Evolutionary conservation across 2,329 filamentous ascomycete species (phyloP).

Genomic region (Claviceps quebecensis): DNA sequence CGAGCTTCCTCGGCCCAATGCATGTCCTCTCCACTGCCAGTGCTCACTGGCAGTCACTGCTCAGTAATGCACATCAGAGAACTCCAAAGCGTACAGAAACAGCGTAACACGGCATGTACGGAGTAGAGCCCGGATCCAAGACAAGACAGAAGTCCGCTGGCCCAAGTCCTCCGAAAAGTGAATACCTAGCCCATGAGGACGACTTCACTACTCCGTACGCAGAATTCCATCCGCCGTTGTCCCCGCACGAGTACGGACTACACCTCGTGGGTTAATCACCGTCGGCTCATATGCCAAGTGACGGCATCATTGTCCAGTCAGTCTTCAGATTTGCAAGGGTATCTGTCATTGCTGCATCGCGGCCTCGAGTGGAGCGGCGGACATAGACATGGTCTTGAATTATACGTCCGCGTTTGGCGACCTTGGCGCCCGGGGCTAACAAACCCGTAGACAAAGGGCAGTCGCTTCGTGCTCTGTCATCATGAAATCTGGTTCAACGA

Average conservation of each 20-base stretch:
- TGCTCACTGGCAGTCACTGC: neutral
- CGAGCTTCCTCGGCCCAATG: neutral
- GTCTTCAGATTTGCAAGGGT: neutral
- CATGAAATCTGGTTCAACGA: too few relatives aligned
- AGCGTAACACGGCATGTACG: too few relatives aligned
- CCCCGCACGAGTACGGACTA: neutral
- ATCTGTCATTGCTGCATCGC: neutral
- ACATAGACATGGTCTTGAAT: neutral
- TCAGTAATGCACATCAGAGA: too few relatives aligned
- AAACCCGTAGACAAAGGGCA: too few relatives aligned
- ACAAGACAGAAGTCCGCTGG: too few relatives aligned
- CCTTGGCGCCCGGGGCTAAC: too few relatives aligned
- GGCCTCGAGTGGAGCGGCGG: neutral
- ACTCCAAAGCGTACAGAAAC: too few relatives aligned
- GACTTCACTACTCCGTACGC: neutral
- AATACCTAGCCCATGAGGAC: neutral
- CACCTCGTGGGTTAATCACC: neutral
- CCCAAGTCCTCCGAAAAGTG: neutral
- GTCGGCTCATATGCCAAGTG: neutral
- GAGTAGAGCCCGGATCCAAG: too few relatives aligned
- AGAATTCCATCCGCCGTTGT: neutral
- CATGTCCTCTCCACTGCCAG: neutral
- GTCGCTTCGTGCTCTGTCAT: too few relatives aligned
- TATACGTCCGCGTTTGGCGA: too few relatives aligned
- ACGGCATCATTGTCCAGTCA: neutral